Evolutionary conservation across 2,329 filamentous ascomycete species (phyloP).

Genomic region (Colletotrichum agaves): DNA sequence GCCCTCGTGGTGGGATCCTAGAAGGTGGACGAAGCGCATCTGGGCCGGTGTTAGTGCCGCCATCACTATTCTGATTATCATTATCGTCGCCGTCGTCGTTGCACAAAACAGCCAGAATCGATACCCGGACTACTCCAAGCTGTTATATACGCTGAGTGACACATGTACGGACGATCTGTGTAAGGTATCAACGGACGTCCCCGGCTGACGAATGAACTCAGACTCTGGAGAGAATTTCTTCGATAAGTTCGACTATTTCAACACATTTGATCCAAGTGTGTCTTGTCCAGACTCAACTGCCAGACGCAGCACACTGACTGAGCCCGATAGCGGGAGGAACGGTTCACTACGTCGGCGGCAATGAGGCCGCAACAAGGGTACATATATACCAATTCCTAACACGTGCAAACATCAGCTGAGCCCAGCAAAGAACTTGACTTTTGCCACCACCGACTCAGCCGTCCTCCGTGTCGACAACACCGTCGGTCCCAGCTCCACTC

Average conservation of each 20-base stretch:
- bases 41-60: conserved; percentile 57
- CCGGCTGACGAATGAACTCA: conserved; percentile 41
- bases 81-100: conserved; percentile 60
- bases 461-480: conserved; percentile 70
- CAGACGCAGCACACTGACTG: conserved; percentile 19
- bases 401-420: conserved; percentile 20
- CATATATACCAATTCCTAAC: conserved; percentile 30
- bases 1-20: conserved; percentile 54
- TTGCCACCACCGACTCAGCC: conserved; percentile 60
- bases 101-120: conserved; percentile 50
- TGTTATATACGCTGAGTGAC: conserved; percentile 60
- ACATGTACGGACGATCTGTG: conserved; percentile 53
- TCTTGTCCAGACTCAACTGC: conserved; percentile 1
- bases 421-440: conserved; percentile 68
- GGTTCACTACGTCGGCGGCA: conserved; percentile 63
- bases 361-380: conserved; percentile 55
- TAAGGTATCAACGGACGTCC: not conserved
- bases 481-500: conserved; percentile 57
- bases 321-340: conserved; percentile 54
- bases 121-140: conserved; percentile 60
- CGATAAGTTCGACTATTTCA: conserved; percentile 65
- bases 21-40: conserved; percentile 63
- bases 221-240: conserved; percentile 63
- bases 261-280: conserved; percentile 60
- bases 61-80: conserved; percentile 57